Percentiles rank a stretch among this genome's conserved stretches.
Evolutionary conservation across 768 basidiomycete species (phyloP).

Genomic region (Termitomyces sp.): DNA sequence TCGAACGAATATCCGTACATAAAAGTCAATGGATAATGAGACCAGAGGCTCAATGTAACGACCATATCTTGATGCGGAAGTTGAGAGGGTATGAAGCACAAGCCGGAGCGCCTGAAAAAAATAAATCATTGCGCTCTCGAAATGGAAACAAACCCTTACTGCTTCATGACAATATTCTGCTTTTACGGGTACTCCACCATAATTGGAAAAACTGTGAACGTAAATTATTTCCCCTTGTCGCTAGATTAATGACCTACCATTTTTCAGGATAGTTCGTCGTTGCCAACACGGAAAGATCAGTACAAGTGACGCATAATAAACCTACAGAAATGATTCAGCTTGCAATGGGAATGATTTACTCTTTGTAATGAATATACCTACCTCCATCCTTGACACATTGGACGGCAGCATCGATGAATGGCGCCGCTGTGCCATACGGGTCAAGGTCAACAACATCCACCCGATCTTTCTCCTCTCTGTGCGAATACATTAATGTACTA

Average conservation of each 20-base stretch:
- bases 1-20: constrained; percentile 86
- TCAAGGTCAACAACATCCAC: constrained; percentile 98
- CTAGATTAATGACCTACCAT: constrained; percentile 49
- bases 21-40: constrained; percentile 95
- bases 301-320: constrained; percentile 92
- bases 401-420: constrained; percentile 93
- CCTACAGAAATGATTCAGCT: constrained; percentile 38
- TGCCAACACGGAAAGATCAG: constrained; percentile 90
- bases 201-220: constrained; percentile 65
- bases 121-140: neutral
- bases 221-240: neutral
- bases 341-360: neutral
- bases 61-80: constrained; percentile 88
- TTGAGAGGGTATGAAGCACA: constrained; percentile 81
- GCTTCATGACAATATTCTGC: constrained; percentile 96
- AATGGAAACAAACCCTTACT: constrained; percentile 35
- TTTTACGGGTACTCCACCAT: constrained; percentile 85
- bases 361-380: constrained; percentile 21
- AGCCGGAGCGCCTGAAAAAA: constrained; percentile 73
- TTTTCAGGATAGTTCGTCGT: constrained; percentile 95
- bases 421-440: constrained; percentile 95
- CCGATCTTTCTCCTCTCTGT: constrained; percentile 62
- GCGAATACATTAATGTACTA: constrained; percentile 87
- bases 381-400: constrained; percentile 88
- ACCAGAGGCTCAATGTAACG: constrained; percentile 85